Evolutionary conservation across 129 eudicot species (phyloP).

Genomic region (Smallanthus sonchifolius): DNA sequence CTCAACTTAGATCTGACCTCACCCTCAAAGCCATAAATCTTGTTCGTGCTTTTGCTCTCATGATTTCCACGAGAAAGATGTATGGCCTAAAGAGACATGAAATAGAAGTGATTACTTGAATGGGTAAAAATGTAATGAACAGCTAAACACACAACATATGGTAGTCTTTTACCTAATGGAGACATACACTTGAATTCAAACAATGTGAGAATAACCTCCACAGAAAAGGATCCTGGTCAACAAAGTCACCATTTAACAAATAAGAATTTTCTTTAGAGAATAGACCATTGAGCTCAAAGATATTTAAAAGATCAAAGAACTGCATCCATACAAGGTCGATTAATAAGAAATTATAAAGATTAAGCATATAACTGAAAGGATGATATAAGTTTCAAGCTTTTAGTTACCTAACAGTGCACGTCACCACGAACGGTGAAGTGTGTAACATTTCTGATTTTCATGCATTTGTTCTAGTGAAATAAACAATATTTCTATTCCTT

Average conservation of each 20-base stretch:
- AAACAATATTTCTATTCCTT: too few relatives aligned
- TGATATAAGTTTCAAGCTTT: not conserved
- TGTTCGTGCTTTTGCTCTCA: constrained; percentile 99
- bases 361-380: not conserved
- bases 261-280: constrained; percentile 94
- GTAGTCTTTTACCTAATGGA: constrained; percentile 67
- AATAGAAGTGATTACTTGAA: not conserved
- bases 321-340: constrained; percentile 38
- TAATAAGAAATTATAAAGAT: not conserved
- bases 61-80: constrained; percentile 96
- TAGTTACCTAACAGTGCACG: constrained; percentile 91
- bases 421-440: constrained; percentile 97
- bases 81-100: constrained; percentile 50
- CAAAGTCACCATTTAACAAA: constrained; percentile 94
- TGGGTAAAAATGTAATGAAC: not conserved
- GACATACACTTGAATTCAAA: constrained; percentile 98
- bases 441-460: too few relatives aligned
- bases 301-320: constrained; percentile 87
- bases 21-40: constrained; percentile 97
- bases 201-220: constrained; percentile 90
- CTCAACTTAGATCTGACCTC: constrained; percentile 89
- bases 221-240: constrained; percentile 88
- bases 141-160: not conserved
- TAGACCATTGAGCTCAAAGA: constrained; percentile 91
- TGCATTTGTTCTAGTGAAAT: too few relatives aligned